Base-by-base conservation (phyloP, 768 basidiomycete species). In the Myochromella boudieri region DNA sequence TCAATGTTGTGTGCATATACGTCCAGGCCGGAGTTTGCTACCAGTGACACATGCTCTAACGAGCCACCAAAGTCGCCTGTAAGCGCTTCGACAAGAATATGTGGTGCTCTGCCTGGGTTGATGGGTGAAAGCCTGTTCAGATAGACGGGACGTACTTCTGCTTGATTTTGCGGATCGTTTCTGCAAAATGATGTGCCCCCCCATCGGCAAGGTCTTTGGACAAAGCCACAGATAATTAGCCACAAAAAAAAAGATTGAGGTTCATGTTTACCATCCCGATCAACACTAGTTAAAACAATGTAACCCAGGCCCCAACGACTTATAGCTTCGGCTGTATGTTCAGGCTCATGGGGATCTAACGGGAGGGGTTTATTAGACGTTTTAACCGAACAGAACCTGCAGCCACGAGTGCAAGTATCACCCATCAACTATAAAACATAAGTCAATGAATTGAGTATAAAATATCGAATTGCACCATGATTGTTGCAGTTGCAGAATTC, bases 1-100 rank as follows among this genome's bases (percentile, higher is more conserved):
- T 99, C 97, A 37, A 98, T 71, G 64, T 99, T 98, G 69, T 99
- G 97, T 1, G 97, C 97, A 60, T 94, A 99, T 10, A 99, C 97
- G 61, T 98, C 97, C 14, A 99, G 73, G 3, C 97, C 97, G 0
- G 95, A 97, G 49, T 81, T 82, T 2, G 97, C 97, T 20, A 99
- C 91, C 8, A 82, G 55, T 1, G 85, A 79, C 21, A 97, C 89
- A 41, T 85, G 80, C 8, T 84, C 76, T 37, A 89, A 62, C 34
- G 78, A 78, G 14, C 92, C 95, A 14, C 81, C 82, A 66, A 98
- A 98, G 66, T 99, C 97, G 11, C 91, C 91, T 1, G 95, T 97
- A 34, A 99, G 73, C 3, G 95, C 95, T 70, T 99, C 97, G 8
- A 99, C 92, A 6, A 98, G 82, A 53, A 95, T 98, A 25, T 92